Percentiles rank a stretch among this genome's conserved stretches.
phyloP scores from a whole-genome alignment of 495 filamentous ascomycete species.

The Talaromyces wortmannii region DNA sequence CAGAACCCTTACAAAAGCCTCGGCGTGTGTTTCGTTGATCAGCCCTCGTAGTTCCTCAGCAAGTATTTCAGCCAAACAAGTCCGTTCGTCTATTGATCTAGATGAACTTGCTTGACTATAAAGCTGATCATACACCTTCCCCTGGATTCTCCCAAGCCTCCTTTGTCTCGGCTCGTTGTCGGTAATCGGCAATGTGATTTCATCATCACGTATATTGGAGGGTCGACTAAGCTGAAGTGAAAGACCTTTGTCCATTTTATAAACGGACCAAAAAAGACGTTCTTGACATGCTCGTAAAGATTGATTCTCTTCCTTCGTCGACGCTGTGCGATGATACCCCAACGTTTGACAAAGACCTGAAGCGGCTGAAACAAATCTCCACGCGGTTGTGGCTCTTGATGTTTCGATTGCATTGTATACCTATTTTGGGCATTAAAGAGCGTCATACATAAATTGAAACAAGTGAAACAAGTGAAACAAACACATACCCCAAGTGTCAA shows the following conservation, averaged over 20 bases:
- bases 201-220: slow-evolving; percentile 54
- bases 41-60: neutral
- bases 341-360: slow-evolving; percentile 53
- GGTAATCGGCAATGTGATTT: slow-evolving; percentile 44
- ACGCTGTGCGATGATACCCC: slow-evolving; percentile 47
- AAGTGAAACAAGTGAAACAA: neutral
- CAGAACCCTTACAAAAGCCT: neutral
- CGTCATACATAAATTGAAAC: no score
- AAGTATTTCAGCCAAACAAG: neutral
- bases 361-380: slow-evolving; percentile 49
- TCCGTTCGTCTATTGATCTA: neutral
- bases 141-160: neutral
- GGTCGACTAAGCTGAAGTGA: slow-evolving; percentile 56
- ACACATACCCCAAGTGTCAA: neutral
- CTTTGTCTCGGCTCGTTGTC: neutral
- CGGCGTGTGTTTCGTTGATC: neutral
- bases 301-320: slow-evolving; percentile 32
- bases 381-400: slow-evolving; percentile 53
- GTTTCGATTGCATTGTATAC: slow-evolving; percentile 45
- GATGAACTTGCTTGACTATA: neutral
- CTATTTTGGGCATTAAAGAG: neutral
- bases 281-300: slow-evolving; percentile 25
- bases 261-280: slow-evolving; percentile 54
- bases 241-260: slow-evolving; percentile 51
- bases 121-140: slow-evolving; percentile 2